These are phyloP conservation scores for Lentinula sp. DNA, from an alignment of 768 basidiomycete species.

Conservation along the genomic window DNA sequence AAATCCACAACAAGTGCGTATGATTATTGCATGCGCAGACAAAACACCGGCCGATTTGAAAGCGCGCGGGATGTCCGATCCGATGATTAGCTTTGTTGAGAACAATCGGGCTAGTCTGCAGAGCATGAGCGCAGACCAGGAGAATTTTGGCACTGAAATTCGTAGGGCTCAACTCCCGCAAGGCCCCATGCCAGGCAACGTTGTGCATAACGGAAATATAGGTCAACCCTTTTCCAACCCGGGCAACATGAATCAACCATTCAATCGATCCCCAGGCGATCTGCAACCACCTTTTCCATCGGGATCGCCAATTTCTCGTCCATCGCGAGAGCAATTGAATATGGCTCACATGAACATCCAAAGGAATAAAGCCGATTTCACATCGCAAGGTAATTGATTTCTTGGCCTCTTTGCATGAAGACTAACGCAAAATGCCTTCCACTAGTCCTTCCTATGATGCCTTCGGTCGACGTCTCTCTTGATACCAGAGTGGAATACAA, in stretches of 20 bases:
- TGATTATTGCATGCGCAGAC: constrained; percentile 43
- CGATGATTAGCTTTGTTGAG: constrained; percentile 54
- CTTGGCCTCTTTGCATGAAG: background rate
- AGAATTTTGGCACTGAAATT: constrained; percentile 25
- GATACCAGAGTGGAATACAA: constrained; percentile 53
- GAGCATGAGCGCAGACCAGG: constrained; percentile 30
- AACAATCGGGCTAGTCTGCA: constrained; percentile 42
- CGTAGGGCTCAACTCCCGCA: background rate
- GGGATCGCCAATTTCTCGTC: background rate
- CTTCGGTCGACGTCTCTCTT: constrained; percentile 34
- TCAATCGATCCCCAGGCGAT: background rate
- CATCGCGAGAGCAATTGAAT: background rate
- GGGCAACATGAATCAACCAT: background rate
- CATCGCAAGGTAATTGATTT: constrained; percentile 4
- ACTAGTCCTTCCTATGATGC: constrained; percentile 29
- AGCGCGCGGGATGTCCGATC: constrained; percentile 38
- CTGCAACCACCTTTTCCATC: background rate
- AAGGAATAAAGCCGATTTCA: constrained; percentile 7
- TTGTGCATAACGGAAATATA: background rate
- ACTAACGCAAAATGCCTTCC: constrained; percentile 1
- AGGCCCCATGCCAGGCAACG: background rate
- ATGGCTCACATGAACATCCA: constrained; percentile 6
- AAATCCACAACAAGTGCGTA: constrained; percentile 29
- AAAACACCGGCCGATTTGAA: constrained; percentile 46
- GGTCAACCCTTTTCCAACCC: background rate